phyloP scores from a whole-genome alignment of 805 yeast genomes.

The Myxozyma geophila region DNA sequence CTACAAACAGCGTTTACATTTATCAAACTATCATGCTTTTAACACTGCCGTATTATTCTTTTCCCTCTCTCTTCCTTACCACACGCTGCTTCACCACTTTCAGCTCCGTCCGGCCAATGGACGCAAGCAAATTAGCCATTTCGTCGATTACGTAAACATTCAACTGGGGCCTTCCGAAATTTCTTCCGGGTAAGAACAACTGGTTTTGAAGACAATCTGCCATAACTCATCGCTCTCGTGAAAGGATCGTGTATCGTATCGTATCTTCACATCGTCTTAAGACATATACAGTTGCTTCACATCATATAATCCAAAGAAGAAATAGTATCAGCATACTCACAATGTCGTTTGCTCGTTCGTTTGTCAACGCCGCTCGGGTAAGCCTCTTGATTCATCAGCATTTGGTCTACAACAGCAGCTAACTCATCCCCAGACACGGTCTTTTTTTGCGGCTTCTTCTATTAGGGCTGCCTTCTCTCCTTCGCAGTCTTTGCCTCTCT shows the following conservation, averaged over 20 bases:
- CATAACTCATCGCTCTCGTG: neutral
- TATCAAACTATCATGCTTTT: too few relatives aligned
- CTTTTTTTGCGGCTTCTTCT: slow-evolving; percentile 17
- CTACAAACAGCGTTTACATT: too few relatives aligned
- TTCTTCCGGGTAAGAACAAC: neutral
- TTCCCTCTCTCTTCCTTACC: too few relatives aligned
- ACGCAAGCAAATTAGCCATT: neutral
- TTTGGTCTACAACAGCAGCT: neutral
- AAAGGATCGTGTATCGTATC: neutral
- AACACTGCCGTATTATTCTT: too few relatives aligned
- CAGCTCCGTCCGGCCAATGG: neutral
- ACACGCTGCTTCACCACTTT: neutral
- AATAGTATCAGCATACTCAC: neutral
- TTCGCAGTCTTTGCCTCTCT: slow-evolving; percentile 12
- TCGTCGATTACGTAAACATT: neutral
- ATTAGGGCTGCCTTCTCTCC: slow-evolving; percentile 13
- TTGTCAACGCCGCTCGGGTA: slow-evolving; percentile 22
- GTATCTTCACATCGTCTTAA: neutral
- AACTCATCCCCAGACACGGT: slow-evolving; percentile 13
- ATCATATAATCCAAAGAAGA: neutral
- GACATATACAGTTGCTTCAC: neutral
- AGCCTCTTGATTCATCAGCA: neutral
- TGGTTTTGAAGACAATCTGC: neutral
- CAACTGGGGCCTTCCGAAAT: neutral
- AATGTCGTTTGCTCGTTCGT: slow-evolving; percentile 25